Evolutionary conservation across 2,329 filamentous ascomycete species (phyloP).

Genomic region (Fusarium xylarioides): DNA sequence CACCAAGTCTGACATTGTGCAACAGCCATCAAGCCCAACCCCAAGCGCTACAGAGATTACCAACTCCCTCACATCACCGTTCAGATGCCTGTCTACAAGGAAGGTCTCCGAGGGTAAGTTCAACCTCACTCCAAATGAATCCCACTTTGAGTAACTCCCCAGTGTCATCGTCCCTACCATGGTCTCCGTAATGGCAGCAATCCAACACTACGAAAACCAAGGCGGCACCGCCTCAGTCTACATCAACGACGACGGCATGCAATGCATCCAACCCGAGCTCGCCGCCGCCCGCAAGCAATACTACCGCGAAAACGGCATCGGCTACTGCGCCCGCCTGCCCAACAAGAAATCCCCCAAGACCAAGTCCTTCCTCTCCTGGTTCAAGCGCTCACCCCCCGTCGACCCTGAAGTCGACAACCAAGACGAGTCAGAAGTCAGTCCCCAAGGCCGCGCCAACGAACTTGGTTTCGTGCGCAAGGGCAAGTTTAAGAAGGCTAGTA

Average conservation of each 20-base stretch:
- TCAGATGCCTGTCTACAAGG: constrained; percentile 58
- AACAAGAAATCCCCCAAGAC: constrained; percentile 48
- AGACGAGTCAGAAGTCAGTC: constrained; percentile 51
- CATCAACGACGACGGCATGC: constrained; percentile 75
- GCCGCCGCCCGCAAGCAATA: constrained; percentile 61
- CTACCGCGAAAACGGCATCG: constrained; percentile 66
- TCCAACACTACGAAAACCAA: constrained; percentile 67
- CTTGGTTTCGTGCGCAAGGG: constrained; percentile 63
- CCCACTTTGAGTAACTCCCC: not conserved
- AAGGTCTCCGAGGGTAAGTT: constrained; percentile 37
- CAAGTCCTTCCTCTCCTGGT: constrained; percentile 51
- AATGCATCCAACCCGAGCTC: constrained; percentile 62
- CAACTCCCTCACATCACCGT: constrained; percentile 55
- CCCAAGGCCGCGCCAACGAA: constrained; percentile 47
- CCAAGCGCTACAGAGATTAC: constrained; percentile 46
- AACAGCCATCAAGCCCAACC: constrained; percentile 42
- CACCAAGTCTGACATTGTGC: not conserved
- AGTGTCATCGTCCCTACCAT: constrained; percentile 64
- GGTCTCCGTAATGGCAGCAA: constrained; percentile 64
- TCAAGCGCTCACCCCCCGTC: constrained; percentile 27
- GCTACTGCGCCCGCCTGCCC: constrained; percentile 62
- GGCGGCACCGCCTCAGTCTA: constrained; percentile 75
- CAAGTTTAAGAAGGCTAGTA: constrained; percentile 73
- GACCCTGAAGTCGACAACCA: constrained; percentile 46
- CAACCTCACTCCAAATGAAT: accelerated